Percentiles rank a stretch among this genome's conserved stretches.
Evolutionary conservation across 1,284 basidiomycete species (phyloP).

Genomic region (Leccinum pachyderme): DNA sequence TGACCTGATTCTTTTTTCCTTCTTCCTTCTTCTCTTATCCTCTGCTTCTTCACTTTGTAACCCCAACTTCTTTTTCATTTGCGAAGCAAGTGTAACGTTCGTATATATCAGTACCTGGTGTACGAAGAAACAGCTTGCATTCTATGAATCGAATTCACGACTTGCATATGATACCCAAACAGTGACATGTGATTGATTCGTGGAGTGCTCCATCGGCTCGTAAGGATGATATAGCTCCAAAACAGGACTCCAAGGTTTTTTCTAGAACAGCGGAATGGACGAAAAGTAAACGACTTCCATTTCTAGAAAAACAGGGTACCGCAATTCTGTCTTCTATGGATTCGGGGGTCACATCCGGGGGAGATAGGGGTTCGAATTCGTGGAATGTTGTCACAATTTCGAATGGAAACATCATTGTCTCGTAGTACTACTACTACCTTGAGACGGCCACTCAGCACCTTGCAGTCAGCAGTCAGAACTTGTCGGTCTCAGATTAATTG

Average conservation of each 20-base stretch:
- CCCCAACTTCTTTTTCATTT: slow-evolving; percentile 3
- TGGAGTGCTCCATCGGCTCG: background rate
- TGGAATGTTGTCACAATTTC: background rate
- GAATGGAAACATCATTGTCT: background rate
- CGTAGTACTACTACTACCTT: no score
- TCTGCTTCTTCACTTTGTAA: background rate
- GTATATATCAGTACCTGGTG: slow-evolving; percentile 40
- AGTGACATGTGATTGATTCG: slow-evolving; percentile 14
- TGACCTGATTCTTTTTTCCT: slow-evolving; percentile 14
- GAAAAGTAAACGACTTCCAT: background rate
- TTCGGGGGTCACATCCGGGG: background rate
- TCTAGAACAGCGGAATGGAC: slow-evolving; percentile 20
- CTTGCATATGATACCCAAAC: slow-evolving; percentile 1
- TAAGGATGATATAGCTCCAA: background rate
- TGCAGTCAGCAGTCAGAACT: background rate
- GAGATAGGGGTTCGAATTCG: background rate
- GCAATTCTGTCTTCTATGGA: background rate
- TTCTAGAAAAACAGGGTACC: slow-evolving; percentile 4
- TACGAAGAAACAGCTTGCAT: slow-evolving; percentile 24
- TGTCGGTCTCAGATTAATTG: background rate
- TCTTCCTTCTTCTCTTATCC: slow-evolving; percentile 7
- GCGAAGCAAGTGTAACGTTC: slow-evolving; percentile 17
- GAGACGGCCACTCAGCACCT: background rate
- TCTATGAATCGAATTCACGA: slow-evolving; percentile 22
- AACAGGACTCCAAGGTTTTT: background rate